phyloP scores from a whole-genome alignment of 2,329 filamentous ascomycete species.

The Curvularia sp. region DNA sequence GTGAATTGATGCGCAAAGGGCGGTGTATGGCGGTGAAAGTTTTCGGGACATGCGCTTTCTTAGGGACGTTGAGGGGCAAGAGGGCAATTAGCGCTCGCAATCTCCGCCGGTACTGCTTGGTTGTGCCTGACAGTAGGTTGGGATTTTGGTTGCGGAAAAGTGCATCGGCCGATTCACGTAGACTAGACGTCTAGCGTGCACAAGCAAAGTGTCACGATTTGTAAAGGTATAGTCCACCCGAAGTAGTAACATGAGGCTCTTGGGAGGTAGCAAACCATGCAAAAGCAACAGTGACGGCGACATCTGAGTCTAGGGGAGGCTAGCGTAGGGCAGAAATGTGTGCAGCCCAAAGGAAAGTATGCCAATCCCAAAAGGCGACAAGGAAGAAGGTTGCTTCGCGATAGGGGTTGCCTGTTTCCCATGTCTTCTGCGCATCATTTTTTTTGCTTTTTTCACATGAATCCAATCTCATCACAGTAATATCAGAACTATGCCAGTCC shows the following conservation, averaged over 20 bases:
- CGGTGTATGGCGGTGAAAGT: slow-evolving; percentile 35
- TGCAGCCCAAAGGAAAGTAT: not conserved
- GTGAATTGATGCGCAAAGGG: slow-evolving; percentile 17
- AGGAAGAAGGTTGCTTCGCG: not conserved
- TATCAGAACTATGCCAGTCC: not conserved
- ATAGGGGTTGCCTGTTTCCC: not conserved
- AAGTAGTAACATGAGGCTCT: slow-evolving; percentile 7
- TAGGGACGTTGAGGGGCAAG: slow-evolving; percentile 5
- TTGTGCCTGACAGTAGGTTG: slow-evolving; percentile 7
- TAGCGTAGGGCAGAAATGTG: slow-evolving; percentile 1
- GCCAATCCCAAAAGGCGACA: not conserved
- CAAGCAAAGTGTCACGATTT: slow-evolving; percentile 10
- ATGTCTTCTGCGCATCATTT: not conserved
- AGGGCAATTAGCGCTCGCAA: not conserved
- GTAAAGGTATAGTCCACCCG: slow-evolving; percentile 15
- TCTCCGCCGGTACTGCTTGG: slow-evolving; percentile 1
- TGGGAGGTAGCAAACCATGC: slow-evolving; percentile 1
- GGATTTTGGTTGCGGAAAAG: slow-evolving; percentile 2
- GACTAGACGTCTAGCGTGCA: slow-evolving; percentile 3
- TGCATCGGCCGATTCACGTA: slow-evolving; percentile 15
- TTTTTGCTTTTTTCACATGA: not conserved
- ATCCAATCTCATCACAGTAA: not conserved
- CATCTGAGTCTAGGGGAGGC: not conserved
- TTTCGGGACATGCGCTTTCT: slow-evolving; percentile 1
- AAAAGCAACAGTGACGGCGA: not conserved